Conservation (phyloP, 2,329 filamentous ascomycete genomes). For the Ascochyta lentis region DNA sequence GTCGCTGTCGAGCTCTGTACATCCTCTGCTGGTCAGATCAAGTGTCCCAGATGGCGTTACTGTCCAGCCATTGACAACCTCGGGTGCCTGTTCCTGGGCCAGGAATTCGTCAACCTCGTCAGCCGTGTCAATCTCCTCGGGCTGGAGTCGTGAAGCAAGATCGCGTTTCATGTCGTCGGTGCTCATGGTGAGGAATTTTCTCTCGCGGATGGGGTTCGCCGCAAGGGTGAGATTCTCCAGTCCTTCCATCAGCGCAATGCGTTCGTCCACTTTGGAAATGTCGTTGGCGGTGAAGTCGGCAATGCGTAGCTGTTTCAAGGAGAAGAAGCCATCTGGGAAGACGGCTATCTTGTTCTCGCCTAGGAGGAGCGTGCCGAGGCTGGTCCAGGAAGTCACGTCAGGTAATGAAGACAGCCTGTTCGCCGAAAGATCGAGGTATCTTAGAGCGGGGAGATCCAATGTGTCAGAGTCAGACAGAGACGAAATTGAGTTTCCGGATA, state of each 20-base stretch:
- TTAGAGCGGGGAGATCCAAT: constrained; percentile 73
- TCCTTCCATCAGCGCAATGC: constrained; percentile 79
- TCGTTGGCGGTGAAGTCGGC: constrained; percentile 88
- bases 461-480: constrained; percentile 56
- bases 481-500: constrained; percentile 76
- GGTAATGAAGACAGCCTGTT: constrained; percentile 80
- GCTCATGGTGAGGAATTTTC: constrained; percentile 80
- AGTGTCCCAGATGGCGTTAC: constrained; percentile 48
- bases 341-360: constrained; percentile 81
- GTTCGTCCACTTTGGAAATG: constrained; percentile 75
- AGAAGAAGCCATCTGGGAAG: constrained; percentile 78
- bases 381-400: constrained; percentile 74
- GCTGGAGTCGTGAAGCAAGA: constrained; percentile 70
- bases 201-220: constrained; percentile 90
- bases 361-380: constrained; percentile 73
- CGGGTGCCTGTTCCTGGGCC: neutral
- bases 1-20: constrained; percentile 49
- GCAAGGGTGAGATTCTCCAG: constrained; percentile 77
- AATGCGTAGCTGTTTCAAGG: constrained; percentile 71
- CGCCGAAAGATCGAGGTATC: constrained; percentile 76
- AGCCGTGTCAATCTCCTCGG: constrained; percentile 40
- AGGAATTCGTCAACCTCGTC: neutral
- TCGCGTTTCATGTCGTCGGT: constrained; percentile 82
- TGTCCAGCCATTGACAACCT: constrained; percentile 32
- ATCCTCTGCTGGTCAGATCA: constrained; percentile 51